Percentiles rank a stretch among this genome's conserved stretches.
phyloP scores from a whole-genome alignment of 2,329 filamentous ascomycete genomes.

The Botrytis fabae region DNA sequence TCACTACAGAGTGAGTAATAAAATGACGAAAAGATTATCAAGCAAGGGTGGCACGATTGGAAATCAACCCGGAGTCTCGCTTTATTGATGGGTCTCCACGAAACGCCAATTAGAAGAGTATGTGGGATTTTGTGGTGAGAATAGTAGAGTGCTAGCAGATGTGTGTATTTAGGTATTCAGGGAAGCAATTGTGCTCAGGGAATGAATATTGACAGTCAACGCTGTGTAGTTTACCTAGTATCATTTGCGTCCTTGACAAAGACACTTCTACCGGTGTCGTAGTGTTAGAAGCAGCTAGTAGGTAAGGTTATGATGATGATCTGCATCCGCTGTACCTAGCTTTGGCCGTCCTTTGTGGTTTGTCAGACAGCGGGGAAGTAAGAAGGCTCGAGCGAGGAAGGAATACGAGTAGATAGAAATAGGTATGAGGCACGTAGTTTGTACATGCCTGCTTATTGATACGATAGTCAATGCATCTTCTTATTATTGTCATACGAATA shows the following conservation, averaged over 20 bases:
- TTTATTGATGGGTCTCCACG: background rate
- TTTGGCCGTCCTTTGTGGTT: background rate
- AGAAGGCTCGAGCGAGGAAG: too few species aligned
- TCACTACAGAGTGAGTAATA: background rate
- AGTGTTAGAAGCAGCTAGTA: background rate
- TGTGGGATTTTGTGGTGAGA: background rate
- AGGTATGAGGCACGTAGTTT: background rate
- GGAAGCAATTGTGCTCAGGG: background rate
- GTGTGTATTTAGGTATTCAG: background rate
- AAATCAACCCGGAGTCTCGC: background rate
- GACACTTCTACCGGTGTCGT: background rate
- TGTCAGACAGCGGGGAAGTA: background rate
- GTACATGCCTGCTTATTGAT: background rate
- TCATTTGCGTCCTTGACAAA: background rate
- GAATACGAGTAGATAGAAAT: background rate
- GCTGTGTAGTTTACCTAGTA: background rate
- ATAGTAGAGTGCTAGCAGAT: background rate
- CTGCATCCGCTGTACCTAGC: background rate
- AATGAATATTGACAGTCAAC: background rate
- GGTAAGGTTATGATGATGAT: background rate
- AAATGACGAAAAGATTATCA: background rate
- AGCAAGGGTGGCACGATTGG: background rate
- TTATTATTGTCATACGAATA: background rate
- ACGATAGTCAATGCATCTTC: background rate
- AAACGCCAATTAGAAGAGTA: background rate